Base-by-base conservation (phyloP, 1,139 yeast genomes). In the Candida freyschussii region DNA sequence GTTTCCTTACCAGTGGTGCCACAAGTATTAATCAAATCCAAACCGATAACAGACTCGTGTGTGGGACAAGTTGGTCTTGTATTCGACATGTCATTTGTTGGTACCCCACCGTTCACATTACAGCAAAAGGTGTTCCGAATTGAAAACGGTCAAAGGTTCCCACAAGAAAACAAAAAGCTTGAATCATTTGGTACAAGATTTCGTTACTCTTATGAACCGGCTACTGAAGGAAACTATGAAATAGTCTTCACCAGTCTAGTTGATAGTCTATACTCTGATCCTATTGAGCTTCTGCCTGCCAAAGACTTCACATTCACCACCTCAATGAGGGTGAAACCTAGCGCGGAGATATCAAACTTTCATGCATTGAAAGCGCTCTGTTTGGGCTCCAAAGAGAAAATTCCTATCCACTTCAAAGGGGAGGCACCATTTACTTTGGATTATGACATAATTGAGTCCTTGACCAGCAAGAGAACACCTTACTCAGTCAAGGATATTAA, bases 61-160 rank as follows among this genome's bases (percentile, higher is more conserved):
- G 83, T 93, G 21, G 98, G 98, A 1, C 85, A 89, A 33, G 78
- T 86, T 8, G 98, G 97, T 0, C 76, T 86, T 38, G 72, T 72
- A 29, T 87, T 89, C 44, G 79, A 75, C 29, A 57, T 81, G 32
- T 58, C 70, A 2, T 68, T 84, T 32, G 61, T 72, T 6, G 98
- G 98, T 12, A 71, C 77, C 17, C 82, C 95, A 1, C 97, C 97
- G 4, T 91, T 82, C 59, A 69, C 68, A 29, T 67, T 87, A 12
- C 69, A 67, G 26, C 78, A 79, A 41, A 68, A 71, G 26, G 77
- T 81, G 7, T 83, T 73, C 50, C 72, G 75, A 36, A 65, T 73
- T 14, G 59, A 65, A 21, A 59, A 41, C n/a, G 43, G 52, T 53
- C 29, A 60, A 23, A 51, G 52, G 26, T 53, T 44, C 21, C 50